A percentile compares a stretch with the other conserved stretches of the same genome.
Conservation (phyloP, 176 grass and related monocot genomes). For the Juncus effusus region DNA sequence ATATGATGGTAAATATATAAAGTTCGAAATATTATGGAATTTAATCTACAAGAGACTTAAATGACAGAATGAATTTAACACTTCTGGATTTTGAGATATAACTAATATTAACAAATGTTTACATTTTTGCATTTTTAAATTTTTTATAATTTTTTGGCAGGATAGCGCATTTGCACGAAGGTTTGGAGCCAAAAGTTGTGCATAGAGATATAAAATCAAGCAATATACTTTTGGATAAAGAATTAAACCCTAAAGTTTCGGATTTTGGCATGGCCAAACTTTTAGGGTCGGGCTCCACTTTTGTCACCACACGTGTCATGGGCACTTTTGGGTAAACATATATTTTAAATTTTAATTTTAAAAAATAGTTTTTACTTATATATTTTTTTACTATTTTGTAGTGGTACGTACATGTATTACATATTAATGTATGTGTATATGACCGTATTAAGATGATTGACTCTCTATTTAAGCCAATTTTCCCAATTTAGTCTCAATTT, state of each 20-base stretch:
- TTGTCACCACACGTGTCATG: constrained; percentile 92
- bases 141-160: constrained; percentile 31
- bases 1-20: too few species aligned
- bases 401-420: not conserved
- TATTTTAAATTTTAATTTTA: not conserved
- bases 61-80: not conserved
- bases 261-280: constrained; percentile 99
- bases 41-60: not conserved
- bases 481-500: not conserved
- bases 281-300: constrained; percentile 82
- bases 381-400: too few species aligned
- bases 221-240: constrained; percentile 93
- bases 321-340: constrained; percentile 81
- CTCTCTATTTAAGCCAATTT: not conserved
- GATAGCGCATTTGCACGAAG: constrained; percentile 92
- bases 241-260: constrained; percentile 90
- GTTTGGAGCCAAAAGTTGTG: constrained; percentile 91
- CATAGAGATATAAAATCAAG: constrained; percentile 97
- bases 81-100: not conserved
- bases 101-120: not conserved
- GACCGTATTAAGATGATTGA: too few species aligned
- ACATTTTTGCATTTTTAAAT: too few species aligned
- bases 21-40: not conserved
- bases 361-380: constrained; percentile 11
- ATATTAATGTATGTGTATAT: too few species aligned